Evolutionary conservation across 768 basidiomycete species (phyloP).

Genomic region (Lactarius sp.): DNA sequence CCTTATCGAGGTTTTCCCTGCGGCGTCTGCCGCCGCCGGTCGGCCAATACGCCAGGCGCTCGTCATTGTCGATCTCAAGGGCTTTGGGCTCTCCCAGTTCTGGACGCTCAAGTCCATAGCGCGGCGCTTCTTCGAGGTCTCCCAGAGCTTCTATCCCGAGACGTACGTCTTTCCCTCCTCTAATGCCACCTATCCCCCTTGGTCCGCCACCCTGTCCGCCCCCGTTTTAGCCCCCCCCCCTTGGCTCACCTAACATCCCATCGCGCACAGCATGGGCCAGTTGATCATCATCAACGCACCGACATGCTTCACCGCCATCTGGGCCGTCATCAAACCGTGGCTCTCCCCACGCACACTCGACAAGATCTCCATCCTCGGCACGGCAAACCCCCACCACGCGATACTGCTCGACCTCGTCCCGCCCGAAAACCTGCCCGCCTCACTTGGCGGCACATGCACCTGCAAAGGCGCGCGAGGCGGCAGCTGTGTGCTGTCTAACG

Average conservation of each 20-base stretch:
- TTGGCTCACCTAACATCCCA: not conserved
- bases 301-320: constrained; percentile 66
- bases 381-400: constrained; percentile 44
- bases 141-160: constrained; percentile 76
- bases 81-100: constrained; percentile 63
- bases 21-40: constrained; percentile 52
- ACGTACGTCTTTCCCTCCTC: constrained; percentile 42
- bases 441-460: constrained; percentile 61
- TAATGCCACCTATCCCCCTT: not conserved
- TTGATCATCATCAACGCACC: constrained; percentile 70
- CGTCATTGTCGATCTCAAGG: constrained; percentile 66
- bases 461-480: constrained; percentile 48
- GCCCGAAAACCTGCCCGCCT: constrained; percentile 55
- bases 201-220: not conserved
- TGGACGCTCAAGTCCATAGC: constrained; percentile 72
- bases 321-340: constrained; percentile 66
- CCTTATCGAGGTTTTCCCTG: constrained; percentile 61
- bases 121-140: constrained; percentile 61
- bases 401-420: constrained; percentile 56
- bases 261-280: constrained; percentile 57
- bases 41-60: constrained; percentile 47
- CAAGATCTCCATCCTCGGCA: constrained; percentile 63
- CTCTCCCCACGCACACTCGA: constrained; percentile 64
- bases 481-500: constrained; percentile 58
- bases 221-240: not conserved